Evolutionary conservation across 805 yeast genomes (phyloP), one percentile per base, ranked within the genome.

Genomic region (Candida krabiensis): DNA sequence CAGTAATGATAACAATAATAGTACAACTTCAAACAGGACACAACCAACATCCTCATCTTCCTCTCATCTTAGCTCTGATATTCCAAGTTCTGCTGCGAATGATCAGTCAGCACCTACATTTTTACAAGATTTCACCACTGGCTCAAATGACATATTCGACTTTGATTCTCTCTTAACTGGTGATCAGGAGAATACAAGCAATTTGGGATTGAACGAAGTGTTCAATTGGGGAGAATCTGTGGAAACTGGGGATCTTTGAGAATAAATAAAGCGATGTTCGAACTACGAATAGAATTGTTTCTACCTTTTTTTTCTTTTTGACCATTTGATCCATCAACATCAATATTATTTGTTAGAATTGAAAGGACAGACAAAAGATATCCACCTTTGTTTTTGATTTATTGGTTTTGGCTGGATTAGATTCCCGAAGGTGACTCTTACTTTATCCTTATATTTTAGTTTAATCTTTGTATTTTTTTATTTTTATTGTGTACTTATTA

Each of bases 81-180:
- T 46, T 25, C 43, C 50, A 15, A 38, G 46, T 27, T 33, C 46
- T 25, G 39, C 49, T 4, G 44, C 40, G 30, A 33, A 41, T 23
- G 49, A 44, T 32, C 46, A 40, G 9, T 33, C 41, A 28, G 40
- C 45, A 4, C 44, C 50, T 19, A 47, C 47, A 11, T 51, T 60
- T 19, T 35, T 55, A 5, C 55, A 54, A 23, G 58, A 52, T 43
- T 69, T 67, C 33, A 35, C 62, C 24, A 57, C 59, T 24, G 69
- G 65, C 26, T 63, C 66, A 25, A 56, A 46, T 28, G 70, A 66
- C 29, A 51, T 63, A 23, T 70, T 71, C 55, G 75, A 69, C 46
- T 62, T 70, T 46, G 71, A 71, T 44, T 61, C 69, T 4, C 64
- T 72, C 37, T 49, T 73, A 38, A 69, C 64, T 33, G 68, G 71